Conservation (phyloP, 176 grass and related monocot species). For the Elaeis guineensis region DNA sequence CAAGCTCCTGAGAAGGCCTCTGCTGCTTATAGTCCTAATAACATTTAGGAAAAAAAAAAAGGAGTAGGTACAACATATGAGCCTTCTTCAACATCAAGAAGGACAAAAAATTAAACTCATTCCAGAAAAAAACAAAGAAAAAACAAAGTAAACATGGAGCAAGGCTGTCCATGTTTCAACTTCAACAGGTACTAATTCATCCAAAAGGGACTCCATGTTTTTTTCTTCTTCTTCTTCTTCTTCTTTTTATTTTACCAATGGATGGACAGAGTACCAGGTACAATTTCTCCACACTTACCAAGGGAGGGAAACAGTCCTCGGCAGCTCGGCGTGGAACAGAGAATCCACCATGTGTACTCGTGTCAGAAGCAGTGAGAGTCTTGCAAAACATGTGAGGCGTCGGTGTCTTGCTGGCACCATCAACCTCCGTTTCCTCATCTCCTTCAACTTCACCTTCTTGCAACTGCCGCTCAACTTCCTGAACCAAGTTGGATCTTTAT, state of each 20-base stretch:
- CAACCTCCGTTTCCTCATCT: conserved; percentile 38
- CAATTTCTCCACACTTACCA: conserved; percentile 35
- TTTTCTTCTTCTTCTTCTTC: too few relatives aligned
- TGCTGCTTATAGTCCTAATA: conserved; percentile 77
- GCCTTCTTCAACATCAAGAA: too few relatives aligned
- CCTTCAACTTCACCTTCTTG: conserved; percentile 30
- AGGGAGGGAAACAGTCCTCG: conserved; percentile 80
- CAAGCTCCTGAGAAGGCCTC: conserved; percentile 95
- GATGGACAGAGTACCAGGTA: too few relatives aligned
- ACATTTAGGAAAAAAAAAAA: background rate
- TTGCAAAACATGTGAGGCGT: conserved; percentile 99
- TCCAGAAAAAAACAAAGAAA: too few relatives aligned
- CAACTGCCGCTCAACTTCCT: conserved; percentile 49
- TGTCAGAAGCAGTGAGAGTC: conserved; percentile 95
- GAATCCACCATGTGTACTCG: conserved; percentile 92
- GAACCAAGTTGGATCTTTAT: background rate
- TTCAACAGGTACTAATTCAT: too few relatives aligned
- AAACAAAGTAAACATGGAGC: too few relatives aligned
- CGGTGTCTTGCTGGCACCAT: conserved; percentile 38
- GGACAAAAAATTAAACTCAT: too few relatives aligned
- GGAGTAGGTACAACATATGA: too few relatives aligned
- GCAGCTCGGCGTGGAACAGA: conserved; percentile 97
- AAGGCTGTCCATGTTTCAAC: too few relatives aligned
- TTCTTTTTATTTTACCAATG: too few relatives aligned
- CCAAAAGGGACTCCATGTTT: too few relatives aligned